Base-by-base conservation (phyloP, 805 yeast species). In the Vanderwaltozyma tropicalis region DNA sequence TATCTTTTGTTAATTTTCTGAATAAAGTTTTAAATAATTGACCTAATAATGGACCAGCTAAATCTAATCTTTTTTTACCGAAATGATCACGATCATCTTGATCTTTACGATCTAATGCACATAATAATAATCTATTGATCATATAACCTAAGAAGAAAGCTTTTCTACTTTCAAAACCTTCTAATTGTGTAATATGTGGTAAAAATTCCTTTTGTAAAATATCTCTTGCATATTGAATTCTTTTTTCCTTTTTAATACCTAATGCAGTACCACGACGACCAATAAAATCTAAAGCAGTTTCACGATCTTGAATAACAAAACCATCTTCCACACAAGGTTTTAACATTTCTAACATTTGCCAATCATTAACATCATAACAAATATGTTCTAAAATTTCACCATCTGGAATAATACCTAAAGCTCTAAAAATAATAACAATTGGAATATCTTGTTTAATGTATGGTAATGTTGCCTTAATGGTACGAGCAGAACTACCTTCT, bases 301-400 rank as follows among this genome's bases (percentile, higher is more conserved):
- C 97, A 57, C 95, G 80, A 57, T 94, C 96, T 67, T 92, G 98
- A 48, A 92, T 88, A 38, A 92, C 92, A 63, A 92, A 94, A 38
- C 96, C 98, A 67, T 94, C 98, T 63, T 92, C 99, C 44, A 92
- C 94, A 74, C 97, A 92, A 6, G 99, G 98, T 62, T 92, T 94
- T 56, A 92, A 72, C 92, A 92, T 86, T 66, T 92, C 99, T 62
- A 92, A 74, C 98, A 92, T 92, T 66, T 92, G 98, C 96, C 97
- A 89, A 68, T 92, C 99, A 49, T 80, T 83, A 43, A 86, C 87
- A 63, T 92, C 99, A 63, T 89, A 92, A 67, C 98, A 92, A 42
- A 92, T 92, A 63, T 92, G 98, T 64, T 92, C 96, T 56, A 92
- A 69, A 55, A 92, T 92, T 66, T 92, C 99, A 61, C 99, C 98